A percentile compares a stretch with the other conserved stretches of the same genome.
Conservation (phyloP, 169 alveolate genomes). For the Eimeria maxima region DNA sequence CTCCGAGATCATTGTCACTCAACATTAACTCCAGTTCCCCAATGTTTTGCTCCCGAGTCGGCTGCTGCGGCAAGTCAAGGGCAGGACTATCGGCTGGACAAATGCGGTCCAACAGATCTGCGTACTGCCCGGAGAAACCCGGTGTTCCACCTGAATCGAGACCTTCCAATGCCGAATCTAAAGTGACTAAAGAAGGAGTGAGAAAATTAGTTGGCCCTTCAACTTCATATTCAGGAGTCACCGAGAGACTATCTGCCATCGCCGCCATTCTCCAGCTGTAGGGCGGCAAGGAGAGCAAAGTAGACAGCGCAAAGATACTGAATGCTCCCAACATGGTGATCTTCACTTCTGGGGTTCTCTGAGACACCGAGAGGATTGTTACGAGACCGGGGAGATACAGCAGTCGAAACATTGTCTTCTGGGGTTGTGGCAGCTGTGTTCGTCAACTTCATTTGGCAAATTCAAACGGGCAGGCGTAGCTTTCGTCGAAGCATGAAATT, state of each 20-base stretch:
- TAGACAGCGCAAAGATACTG: slow-evolving; percentile 35
- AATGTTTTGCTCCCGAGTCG: slow-evolving; percentile 51
- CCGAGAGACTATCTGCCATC: background rate
- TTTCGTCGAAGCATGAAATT: background rate
- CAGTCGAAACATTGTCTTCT: slow-evolving; percentile 58
- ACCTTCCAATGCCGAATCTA: background rate
- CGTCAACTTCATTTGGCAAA: slow-evolving; percentile 34
- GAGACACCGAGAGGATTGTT: background rate
- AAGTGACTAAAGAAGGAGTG: background rate
- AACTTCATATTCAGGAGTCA: background rate
- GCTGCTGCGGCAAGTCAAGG: slow-evolving; percentile 38
- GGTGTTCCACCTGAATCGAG: background rate
- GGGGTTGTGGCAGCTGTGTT: slow-evolving; percentile 33
- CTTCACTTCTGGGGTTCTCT: background rate
- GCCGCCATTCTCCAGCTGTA: background rate
- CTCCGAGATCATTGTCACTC: slow-evolving; percentile 45
- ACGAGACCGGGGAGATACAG: slow-evolving; percentile 10
- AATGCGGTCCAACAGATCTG: slow-evolving; percentile 9
- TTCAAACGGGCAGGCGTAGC: background rate
- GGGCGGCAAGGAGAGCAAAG: slow-evolving; percentile 45
- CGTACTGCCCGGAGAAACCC: background rate
- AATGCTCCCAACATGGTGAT: slow-evolving; percentile 22
- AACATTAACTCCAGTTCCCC: slow-evolving; percentile 39
- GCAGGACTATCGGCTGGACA: slow-evolving; percentile 41
- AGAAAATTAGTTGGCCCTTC: slow-evolving; percentile 13